A percentile compares a stretch with the other conserved stretches of the same genome.
Conservation (phyloP, 192 early-diverging fungal genomes). For the Backusella tuberculispora region DNA sequence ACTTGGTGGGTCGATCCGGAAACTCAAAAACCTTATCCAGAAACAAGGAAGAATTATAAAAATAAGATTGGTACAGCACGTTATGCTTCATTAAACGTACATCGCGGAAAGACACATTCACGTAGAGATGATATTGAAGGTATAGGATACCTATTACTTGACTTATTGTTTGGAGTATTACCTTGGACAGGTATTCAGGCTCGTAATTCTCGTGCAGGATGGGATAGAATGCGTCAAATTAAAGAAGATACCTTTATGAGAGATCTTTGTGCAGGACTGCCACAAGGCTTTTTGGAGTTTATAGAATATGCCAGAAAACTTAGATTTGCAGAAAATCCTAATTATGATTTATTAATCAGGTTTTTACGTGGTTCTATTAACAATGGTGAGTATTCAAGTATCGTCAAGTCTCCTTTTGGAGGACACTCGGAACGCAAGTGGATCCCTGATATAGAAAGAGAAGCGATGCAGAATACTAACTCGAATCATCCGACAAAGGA, state of each 20-base stretch:
- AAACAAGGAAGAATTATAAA: slow-evolving; percentile 40
- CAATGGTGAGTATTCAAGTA: slow-evolving; percentile 22
- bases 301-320: slow-evolving; percentile 74
- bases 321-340: slow-evolving; percentile 75
- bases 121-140: slow-evolving; percentile 87
- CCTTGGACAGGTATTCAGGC: slow-evolving; percentile 91
- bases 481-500: slow-evolving; percentile 3
- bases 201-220: slow-evolving; percentile 78
- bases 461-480: not conserved
- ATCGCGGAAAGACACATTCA: slow-evolving; percentile 79
- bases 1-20: slow-evolving; percentile 48
- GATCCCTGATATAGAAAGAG: slow-evolving; percentile 5
- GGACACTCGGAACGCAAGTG: slow-evolving; percentile 15
- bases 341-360: slow-evolving; percentile 74
- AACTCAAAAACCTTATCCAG: slow-evolving; percentile 48
- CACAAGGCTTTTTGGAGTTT: slow-evolving; percentile 70
- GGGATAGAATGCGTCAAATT: slow-evolving; percentile 86
- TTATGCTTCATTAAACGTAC: slow-evolving; percentile 85
- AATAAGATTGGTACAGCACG: slow-evolving; percentile 79
- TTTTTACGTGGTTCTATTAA: slow-evolving; percentile 28
- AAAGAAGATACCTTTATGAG: slow-evolving; percentile 75
- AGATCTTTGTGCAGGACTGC: slow-evolving; percentile 79
- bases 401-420: slow-evolving; percentile 23
- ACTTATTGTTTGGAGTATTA: slow-evolving; percentile 72
- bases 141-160: slow-evolving; percentile 81